phyloP scores from a whole-genome alignment of 768 basidiomycete genomes.

The Leucocoprinus leucothites region DNA sequence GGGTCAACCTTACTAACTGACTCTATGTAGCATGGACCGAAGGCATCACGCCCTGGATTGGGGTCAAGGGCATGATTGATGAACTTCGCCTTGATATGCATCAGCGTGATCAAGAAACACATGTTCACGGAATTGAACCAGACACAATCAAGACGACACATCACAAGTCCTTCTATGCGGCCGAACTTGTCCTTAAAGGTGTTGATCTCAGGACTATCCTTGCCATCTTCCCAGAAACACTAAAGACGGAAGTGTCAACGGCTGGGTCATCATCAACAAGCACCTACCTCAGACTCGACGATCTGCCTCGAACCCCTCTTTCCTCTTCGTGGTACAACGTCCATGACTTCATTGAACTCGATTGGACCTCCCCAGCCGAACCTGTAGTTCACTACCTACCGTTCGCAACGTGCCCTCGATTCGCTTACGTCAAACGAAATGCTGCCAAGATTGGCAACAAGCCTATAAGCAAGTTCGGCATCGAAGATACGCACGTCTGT shows the following conservation, averaged over 20 bases:
- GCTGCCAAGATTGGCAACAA: conserved; percentile 37
- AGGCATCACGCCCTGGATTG: conserved; percentile 77
- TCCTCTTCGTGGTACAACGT: conserved; percentile 68
- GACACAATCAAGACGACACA: conserved; percentile 57
- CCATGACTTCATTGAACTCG: conserved; percentile 81
- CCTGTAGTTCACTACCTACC: conserved; percentile 71
- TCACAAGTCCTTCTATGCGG: conserved; percentile 85
- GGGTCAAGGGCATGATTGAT: conserved; percentile 80
- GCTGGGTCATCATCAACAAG: conserved; percentile 42
- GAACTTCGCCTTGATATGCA: conserved; percentile 89
- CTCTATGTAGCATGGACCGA: conserved; percentile 60
- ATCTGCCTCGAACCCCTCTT: conserved; percentile 39
- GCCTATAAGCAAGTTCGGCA: conserved; percentile 76
- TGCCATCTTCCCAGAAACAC: conserved; percentile 73
- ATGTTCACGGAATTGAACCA: conserved; percentile 52
- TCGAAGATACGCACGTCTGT: conserved; percentile 81
- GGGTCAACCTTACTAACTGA: neutral
- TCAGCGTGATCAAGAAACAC: conserved; percentile 82
- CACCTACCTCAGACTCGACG: conserved; percentile 44
- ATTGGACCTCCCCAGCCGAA: conserved; percentile 51
- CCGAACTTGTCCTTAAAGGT: conserved; percentile 76
- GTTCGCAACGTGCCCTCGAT: conserved; percentile 73
- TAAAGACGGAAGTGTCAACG: conserved; percentile 57
- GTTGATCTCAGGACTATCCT: conserved; percentile 75
- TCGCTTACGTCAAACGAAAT: conserved; percentile 75